These are phyloP conservation scores for Emiliania huxleyi DNA, from an alignment of 78 protist genomes.

Conservation along the genomic window DNA sequence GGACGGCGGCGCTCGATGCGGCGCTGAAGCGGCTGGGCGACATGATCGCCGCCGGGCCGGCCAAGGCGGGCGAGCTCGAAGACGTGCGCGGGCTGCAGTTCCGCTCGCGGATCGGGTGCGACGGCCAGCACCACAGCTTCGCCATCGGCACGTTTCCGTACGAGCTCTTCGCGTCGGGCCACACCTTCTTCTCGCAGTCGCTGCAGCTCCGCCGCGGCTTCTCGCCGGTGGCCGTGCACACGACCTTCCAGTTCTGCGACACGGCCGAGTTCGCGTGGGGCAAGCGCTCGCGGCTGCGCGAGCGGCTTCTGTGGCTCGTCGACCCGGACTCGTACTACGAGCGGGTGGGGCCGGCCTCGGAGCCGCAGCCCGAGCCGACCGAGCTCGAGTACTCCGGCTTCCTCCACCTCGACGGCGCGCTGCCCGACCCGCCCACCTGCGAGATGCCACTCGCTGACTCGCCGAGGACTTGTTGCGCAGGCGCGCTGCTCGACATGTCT, in stretches of 20 bases:
- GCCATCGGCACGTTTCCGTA: constrained; percentile 1
- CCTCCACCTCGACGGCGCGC: background rate
- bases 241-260: constrained; percentile 9
- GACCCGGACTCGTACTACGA: background rate
- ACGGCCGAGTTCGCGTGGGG: constrained; percentile 2
- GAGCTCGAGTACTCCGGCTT: background rate
- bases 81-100: background rate
- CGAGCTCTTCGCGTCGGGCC: background rate
- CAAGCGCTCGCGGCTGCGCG: constrained; percentile 21
- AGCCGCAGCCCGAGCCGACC: background rate
- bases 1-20: background rate
- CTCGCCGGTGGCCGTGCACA: constrained; percentile 8
- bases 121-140: background rate
- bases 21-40: background rate
- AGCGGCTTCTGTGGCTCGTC: background rate
- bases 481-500: background rate
- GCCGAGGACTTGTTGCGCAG: too few relatives aligned
- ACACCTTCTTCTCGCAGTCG: background rate
- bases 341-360: background rate
- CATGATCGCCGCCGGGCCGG: background rate
- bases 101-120: background rate
- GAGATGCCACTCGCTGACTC: too few relatives aligned
- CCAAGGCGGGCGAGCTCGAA: background rate
- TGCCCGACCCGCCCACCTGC: background rate
- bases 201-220: background rate